These are phyloP conservation scores for Pichia gijzeniarum DNA, from an alignment of 805 yeast species.

Conservation along the genomic window DNA sequence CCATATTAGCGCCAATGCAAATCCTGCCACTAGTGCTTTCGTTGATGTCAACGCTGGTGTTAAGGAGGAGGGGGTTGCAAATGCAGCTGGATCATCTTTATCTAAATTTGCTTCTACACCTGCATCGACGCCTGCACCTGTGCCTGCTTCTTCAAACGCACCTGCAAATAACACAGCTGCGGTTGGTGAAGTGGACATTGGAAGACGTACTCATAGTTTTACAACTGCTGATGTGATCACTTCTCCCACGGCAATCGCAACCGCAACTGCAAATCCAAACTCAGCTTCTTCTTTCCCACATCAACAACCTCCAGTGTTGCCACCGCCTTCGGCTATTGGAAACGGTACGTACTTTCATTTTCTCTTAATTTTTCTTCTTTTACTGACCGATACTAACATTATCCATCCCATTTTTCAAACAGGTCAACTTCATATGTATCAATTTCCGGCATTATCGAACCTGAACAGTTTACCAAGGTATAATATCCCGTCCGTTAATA, in stretches of 20 bases:
- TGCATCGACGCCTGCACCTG: too few species aligned
- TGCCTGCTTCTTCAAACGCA: too few species aligned
- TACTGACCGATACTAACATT: slow-evolving; percentile 3
- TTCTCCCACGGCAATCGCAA: slow-evolving; percentile 1
- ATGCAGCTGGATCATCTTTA: too few species aligned
- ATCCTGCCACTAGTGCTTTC: too few species aligned
- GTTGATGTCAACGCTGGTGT: too few species aligned
- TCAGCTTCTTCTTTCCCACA: slow-evolving; percentile 5
- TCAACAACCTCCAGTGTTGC: slow-evolving; percentile 12
- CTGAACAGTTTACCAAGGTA: slow-evolving; percentile 43
- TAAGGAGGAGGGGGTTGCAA: too few species aligned
- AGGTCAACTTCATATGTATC: slow-evolving; percentile 40
- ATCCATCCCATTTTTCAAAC: slow-evolving; percentile 12
- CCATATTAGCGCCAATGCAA: too few species aligned
- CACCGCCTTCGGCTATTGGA: slow-evolving; percentile 14
- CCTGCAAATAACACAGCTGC: too few species aligned
- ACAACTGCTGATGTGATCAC: too few species aligned
- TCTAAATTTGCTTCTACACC: too few species aligned
- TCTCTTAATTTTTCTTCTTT: neutral
- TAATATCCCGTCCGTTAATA: neutral
- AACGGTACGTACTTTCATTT: slow-evolving; percentile 8
- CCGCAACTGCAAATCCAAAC: slow-evolving; percentile 1
- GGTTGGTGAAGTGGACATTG: too few species aligned
- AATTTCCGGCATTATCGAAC: slow-evolving; percentile 47
- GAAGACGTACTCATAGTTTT: too few species aligned